These are phyloP conservation scores for Hygrophila difformis DNA, from an alignment of 257 asterid species.

Conservation along the genomic window DNA sequence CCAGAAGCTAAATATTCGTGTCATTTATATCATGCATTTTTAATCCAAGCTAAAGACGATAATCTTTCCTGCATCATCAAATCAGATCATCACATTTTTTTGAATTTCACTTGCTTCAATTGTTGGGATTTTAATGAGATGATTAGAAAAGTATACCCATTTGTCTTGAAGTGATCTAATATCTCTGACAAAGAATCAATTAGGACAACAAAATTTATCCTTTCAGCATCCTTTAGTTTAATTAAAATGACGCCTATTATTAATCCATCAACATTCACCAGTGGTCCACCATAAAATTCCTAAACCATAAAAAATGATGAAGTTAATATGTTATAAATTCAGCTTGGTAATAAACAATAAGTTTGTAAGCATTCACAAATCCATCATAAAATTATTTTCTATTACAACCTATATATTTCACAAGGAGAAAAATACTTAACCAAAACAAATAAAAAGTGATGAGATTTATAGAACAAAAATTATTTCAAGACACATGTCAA, in stretches of 20 bases:
- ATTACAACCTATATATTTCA: background rate
- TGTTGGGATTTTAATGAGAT: too few relatives aligned
- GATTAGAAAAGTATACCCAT: conserved; percentile 46
- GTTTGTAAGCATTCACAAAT: background rate
- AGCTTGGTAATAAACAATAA: conserved; percentile 4
- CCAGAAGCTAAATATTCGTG: conserved; percentile 66
- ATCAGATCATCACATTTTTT: conserved; percentile 3
- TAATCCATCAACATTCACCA: conserved; percentile 80
- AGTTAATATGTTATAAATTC: conserved; percentile 8
- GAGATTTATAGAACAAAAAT: too few relatives aligned
- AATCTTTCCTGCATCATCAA: conserved; percentile 67
- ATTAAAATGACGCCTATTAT: conserved; percentile 66
- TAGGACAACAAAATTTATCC: conserved; percentile 78
- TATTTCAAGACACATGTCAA: too few relatives aligned
- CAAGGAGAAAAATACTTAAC: background rate
- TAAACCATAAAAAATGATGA: conserved; percentile 19
- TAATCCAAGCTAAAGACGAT: conserved; percentile 89
- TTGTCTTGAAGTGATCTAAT: conserved; percentile 60
- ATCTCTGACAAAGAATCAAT: conserved; percentile 65
- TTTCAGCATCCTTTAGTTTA: conserved; percentile 79
- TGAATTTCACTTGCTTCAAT: too few relatives aligned
- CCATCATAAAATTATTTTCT: background rate
- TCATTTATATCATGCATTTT: conserved; percentile 88
- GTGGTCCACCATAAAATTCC: conserved; percentile 98
- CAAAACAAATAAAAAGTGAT: too few relatives aligned